Conservation (phyloP, 345 rosid species). For the Ceriops tagal region DNA sequence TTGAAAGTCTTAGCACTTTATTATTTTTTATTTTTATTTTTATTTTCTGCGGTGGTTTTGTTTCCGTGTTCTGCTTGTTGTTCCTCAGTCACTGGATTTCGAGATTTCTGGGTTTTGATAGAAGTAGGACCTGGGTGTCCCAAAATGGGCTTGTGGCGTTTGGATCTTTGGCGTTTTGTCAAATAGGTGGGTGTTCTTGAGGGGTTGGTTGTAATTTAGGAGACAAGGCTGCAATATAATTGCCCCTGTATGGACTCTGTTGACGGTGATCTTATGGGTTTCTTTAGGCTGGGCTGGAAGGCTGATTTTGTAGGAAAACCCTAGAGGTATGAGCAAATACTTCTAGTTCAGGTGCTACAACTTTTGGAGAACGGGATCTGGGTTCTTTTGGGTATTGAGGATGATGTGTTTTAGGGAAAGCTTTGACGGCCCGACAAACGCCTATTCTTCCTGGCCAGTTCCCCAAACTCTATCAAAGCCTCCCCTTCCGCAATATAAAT, state of each 20-base stretch:
- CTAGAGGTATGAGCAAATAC: conserved; percentile 35
- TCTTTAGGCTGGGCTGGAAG: conserved; percentile 41
- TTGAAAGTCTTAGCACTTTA: neutral
- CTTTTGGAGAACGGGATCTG: conserved; percentile 36
- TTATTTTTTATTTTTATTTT: too few species aligned
- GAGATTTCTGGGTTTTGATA: conserved; percentile 38
- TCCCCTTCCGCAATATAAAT: conserved; percentile 30
- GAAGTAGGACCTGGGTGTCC: conserved; percentile 32
- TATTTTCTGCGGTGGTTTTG: conserved; percentile 13
- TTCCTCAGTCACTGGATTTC: conserved; percentile 41
- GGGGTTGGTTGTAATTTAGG: conserved; percentile 32
- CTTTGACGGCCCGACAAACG: conserved; percentile 34
- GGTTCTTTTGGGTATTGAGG: conserved; percentile 29
- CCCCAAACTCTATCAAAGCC: conserved; percentile 27
- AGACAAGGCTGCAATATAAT: conserved; percentile 22
- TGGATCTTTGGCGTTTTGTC: conserved; percentile 28
- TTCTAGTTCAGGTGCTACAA: conserved; percentile 32
- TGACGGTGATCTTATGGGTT: conserved; percentile 35
- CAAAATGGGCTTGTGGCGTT: conserved; percentile 39
- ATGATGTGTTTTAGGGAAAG: conserved; percentile 34
- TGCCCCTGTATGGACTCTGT: conserved; percentile 36
- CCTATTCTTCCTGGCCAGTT: conserved; percentile 42
- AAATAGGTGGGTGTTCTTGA: conserved; percentile 20
- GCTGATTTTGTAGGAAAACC: conserved; percentile 33
- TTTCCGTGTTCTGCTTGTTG: conserved; percentile 24